phyloP scores from a whole-genome alignment of 2,329 filamentous ascomycete species.

The Monosporascus sp. region DNA sequence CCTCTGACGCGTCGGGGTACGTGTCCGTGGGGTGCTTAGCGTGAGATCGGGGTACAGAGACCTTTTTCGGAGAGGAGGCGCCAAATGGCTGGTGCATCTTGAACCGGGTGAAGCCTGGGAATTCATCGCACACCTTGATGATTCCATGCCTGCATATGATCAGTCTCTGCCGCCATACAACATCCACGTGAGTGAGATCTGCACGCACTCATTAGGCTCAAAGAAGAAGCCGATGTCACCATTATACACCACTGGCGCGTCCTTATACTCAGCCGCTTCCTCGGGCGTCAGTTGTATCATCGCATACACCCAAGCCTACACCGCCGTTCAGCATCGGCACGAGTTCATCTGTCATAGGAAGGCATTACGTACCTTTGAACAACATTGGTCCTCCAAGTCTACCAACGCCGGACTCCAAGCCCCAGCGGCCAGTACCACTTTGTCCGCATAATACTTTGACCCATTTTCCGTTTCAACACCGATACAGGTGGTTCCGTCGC shows the following conservation, averaged over 20 bases:
- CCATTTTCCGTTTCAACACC: conserved; percentile 37
- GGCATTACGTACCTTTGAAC: conserved; percentile 24
- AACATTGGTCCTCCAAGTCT: conserved; percentile 32
- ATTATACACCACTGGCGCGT: conserved; percentile 39
- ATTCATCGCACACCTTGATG: conserved; percentile 34
- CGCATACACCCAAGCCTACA: conserved; percentile 39
- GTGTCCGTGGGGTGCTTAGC: conserved; percentile 32
- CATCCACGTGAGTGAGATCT: not conserved
- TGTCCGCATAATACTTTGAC: conserved; percentile 35
- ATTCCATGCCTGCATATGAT: conserved; percentile 19
- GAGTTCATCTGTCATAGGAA: not conserved
- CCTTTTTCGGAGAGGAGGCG: conserved; percentile 17
- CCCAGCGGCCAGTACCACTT: conserved; percentile 37
- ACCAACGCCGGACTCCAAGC: conserved; percentile 32
- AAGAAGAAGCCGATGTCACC: conserved; percentile 45
- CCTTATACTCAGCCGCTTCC: conserved; percentile 36
- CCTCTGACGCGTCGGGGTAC: conserved; percentile 29
- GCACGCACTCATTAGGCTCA: conserved; percentile 35
- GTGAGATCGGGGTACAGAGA: conserved; percentile 32
- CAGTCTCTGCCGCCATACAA: not conserved
- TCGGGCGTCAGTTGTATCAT: conserved; percentile 36
- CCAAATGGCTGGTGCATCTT: conserved; percentile 30
- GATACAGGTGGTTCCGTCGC: conserved; percentile 29
- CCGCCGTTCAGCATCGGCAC: conserved; percentile 3
- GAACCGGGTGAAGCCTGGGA: conserved; percentile 33